Evolutionary conservation across 2,329 filamentous ascomycete species (phyloP), one percentile per base, ranked within the genome.

Genomic region (Paecilomyces fulvus): DNA sequence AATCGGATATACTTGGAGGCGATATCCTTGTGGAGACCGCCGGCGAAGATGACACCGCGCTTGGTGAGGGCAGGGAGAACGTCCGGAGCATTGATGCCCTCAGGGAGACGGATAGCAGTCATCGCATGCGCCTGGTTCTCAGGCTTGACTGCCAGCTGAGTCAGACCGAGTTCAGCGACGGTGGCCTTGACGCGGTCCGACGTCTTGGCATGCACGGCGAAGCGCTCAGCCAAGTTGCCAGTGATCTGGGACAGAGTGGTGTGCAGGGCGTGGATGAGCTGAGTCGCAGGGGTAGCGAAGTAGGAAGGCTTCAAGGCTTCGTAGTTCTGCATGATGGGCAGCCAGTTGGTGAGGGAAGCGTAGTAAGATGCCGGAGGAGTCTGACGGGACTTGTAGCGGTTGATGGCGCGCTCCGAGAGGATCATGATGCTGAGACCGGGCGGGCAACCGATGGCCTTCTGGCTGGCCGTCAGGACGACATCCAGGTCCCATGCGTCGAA

Each of bases 301-400:
- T 99, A 99, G 1, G 91, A 95, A 37, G 94, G 85, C 79, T 97
- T 99, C 80, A 92, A 90, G 61, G 90, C 90, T 78, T 99, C 94
- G 75, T 99, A 99, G 78, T 96, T 97, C 78, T 94, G 86, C 92
- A 99, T 97, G 75, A 99, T 94, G 51, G 92, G 92, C 56, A 92
- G 79, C 94, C 94, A 99, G 77, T 97, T 97, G 81, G 91, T 92
- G 80, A 96, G 90, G 11, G 89, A 95, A 55, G 89, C 92, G 75
- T 96, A 99, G 82, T 97, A 99, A 21, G 91, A 89, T 20, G 85
- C 82, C 1, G 92, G 89, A 11, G 88, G 87, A 10, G 85, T 86
- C 79, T 92, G 92, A 70, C 94, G 84, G 65, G 80, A 82, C 75
- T 92, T 84, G 75, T 95, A 88, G 10, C 79, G 78, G 67, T 94